Base-by-base conservation (phyloP, 164 flowering plant species). In the Amborella trichopoda region DNA sequence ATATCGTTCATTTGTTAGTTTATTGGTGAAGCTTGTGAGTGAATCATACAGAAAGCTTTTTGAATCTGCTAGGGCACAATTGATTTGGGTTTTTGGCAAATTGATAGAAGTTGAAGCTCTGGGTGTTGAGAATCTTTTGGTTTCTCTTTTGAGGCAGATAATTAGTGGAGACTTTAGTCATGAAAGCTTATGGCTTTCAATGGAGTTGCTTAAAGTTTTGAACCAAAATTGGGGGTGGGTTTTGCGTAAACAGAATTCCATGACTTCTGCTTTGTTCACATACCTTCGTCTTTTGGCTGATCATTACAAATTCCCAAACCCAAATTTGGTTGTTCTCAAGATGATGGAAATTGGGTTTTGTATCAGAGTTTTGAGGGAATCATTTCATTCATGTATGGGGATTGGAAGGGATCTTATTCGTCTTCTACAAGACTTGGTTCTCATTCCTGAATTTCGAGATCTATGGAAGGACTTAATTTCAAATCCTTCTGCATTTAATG, bases 401-500 rank as follows among this genome's bases (percentile, higher is more conserved):
- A 80, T 89, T 49, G 97, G 94, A 24, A 77, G 95, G 64, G 97
- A 89, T 54, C 68, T 89, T 2, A 22, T 85, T 53, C 65, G 95
- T 20, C 62, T 85, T 44, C 51, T 85, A 20, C 87, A 77, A 34
- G 94, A 82, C 21, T 55, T 89, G 67, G 65, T 65, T 53, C 70
- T 70, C 59, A 68, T 89, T 23, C 82, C 90, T 1, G 85, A 76
- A 59, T 82, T 89, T 64, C 60, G 62, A 36, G 68, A 51, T 27
- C 28, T 89, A 36, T 85, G 87, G 84, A 80, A 69, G 46, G 87
- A 78, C 58, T 60, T 89, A 64, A 26, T 82, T 19, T 54, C 61
- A 21, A 73, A 63, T 39, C 93, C 93, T 0, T 20, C 48, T 32
- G 56, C 28, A 11, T 82, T 84, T 63, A 48, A 38, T 30, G 63